Percentiles rank a stretch among this genome's conserved stretches.
phyloP scores from a whole-genome alignment of 2,329 filamentous ascomycete species.

The Epichloe gansuensis region DNA sequence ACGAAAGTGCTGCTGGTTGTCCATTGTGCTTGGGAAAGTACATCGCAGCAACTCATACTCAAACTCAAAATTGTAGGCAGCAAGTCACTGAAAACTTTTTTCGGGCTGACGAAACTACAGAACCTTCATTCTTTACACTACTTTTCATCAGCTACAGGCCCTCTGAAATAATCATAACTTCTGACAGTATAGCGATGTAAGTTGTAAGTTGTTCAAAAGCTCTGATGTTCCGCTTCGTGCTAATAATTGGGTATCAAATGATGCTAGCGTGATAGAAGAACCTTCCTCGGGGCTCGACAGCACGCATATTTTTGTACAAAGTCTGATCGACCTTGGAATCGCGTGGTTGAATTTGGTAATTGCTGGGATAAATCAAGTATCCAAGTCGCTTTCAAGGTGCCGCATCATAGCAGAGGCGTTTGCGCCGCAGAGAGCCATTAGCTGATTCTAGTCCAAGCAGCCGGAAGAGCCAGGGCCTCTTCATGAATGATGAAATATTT shows the following conservation, averaged over 20 bases:
- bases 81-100: not conserved
- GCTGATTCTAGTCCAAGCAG: not conserved
- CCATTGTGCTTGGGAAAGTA: not conserved
- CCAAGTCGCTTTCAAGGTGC: not conserved
- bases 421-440: not conserved
- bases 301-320: not conserved
- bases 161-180: not conserved
- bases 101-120: not conserved
- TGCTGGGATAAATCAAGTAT: not conserved
- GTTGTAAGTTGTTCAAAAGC: not conserved
- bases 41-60: not conserved
- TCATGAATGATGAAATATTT: not conserved
- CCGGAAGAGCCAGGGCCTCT: no score
- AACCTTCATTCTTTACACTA: not conserved
- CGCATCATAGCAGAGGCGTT: not conserved
- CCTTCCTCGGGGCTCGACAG: not conserved
- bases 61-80: not conserved
- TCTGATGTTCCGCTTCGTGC: not conserved
- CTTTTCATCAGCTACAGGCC: not conserved
- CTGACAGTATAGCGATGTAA: not conserved
- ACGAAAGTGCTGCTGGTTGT: not conserved
- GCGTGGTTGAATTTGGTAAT: not conserved
- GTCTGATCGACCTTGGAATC: not conserved
- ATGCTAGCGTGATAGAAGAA: not conserved
- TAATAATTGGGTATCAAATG: not conserved